Percentiles rank a stretch among this genome's conserved stretches.
phyloP scores from a whole-genome alignment of 768 basidiomycete species.

The Pleurotus ostreatus region DNA sequence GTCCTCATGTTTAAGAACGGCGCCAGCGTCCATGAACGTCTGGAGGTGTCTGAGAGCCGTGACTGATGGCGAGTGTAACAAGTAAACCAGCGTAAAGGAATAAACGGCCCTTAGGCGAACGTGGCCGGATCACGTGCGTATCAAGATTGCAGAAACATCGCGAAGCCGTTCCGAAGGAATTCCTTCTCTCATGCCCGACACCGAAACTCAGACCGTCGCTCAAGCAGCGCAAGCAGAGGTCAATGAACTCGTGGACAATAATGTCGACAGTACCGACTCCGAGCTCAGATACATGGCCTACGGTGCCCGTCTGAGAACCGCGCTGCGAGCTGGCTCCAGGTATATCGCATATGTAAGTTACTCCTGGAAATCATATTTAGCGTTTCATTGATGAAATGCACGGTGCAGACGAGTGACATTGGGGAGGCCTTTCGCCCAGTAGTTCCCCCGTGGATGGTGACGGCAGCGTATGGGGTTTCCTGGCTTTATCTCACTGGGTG shows the following conservation, averaged over 20 bases:
- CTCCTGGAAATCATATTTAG: background rate
- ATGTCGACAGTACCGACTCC: conserved; percentile 65
- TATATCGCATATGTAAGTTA: conserved; percentile 73
- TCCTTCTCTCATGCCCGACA: conserved; percentile 24
- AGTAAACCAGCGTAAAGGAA: background rate
- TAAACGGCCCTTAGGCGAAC: background rate
- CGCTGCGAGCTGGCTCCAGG: conserved; percentile 60
- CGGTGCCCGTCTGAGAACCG: conserved; percentile 73
- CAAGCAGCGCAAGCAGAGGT: conserved; percentile 46
- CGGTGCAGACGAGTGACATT: conserved; percentile 66
- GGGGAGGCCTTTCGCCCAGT: conserved; percentile 84
- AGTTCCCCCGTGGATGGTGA: conserved; percentile 66
- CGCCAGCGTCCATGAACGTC: conserved; percentile 10
- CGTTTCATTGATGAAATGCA: background rate
- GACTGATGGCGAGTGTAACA: background rate
- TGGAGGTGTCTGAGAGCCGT: background rate
- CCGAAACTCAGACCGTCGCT: conserved; percentile 25
- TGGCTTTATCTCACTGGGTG: conserved; percentile 74
- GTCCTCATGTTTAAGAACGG: background rate
- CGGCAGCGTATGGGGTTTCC: conserved; percentile 75
- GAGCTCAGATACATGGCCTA: conserved; percentile 74
- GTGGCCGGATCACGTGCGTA: conserved; percentile 8
- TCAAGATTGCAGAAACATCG: background rate
- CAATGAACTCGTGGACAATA: conserved; percentile 54
- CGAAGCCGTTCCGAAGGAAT: conserved; percentile 3